A percentile compares a stretch with the other conserved stretches of the same genome.
Evolutionary conservation across 345 rosid species (phyloP).

Genomic region (Erucastrum elatum): DNA sequence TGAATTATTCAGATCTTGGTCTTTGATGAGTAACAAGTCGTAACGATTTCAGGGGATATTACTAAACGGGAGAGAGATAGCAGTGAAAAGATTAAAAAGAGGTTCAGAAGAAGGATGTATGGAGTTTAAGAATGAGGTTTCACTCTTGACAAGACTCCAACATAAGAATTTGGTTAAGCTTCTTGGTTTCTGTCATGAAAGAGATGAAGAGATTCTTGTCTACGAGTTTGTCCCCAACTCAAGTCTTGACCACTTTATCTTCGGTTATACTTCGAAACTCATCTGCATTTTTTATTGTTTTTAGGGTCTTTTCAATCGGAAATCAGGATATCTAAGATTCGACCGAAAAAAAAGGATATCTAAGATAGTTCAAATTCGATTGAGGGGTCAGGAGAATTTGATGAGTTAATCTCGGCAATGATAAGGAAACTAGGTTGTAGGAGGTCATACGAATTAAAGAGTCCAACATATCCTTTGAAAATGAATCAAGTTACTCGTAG

Average conservation of each 20-base stretch:
- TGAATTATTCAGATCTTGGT: background rate
- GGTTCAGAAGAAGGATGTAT: slow-evolving; percentile 43
- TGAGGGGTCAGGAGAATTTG: background rate
- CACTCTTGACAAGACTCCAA: slow-evolving; percentile 53
- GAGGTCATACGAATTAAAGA: background rate
- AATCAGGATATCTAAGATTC: too few species aligned
- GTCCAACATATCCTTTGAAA: background rate
- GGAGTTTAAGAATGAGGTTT: slow-evolving; percentile 52
- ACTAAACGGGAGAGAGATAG: slow-evolving; percentile 39
- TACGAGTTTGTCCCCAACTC: slow-evolving; percentile 9
- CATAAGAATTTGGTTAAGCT: slow-evolving; percentile 55
- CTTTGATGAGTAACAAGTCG: background rate
- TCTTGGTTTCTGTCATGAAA: slow-evolving; percentile 46
- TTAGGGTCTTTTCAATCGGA: too few species aligned
- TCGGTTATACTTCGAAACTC: background rate
- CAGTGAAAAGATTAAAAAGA: slow-evolving; percentile 43
- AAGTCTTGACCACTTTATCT: slow-evolving; percentile 7
- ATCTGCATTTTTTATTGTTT: background rate
- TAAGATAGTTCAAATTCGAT: too few species aligned
- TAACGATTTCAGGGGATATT: slow-evolving; percentile 41
- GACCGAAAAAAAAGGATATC: too few species aligned
- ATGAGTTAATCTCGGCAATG: background rate
- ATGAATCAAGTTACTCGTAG: background rate
- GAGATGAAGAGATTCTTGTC: slow-evolving; percentile 14
- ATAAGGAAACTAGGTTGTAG: background rate